Conservation (phyloP, 345 rosid genomes). For the Euphorbia lathyris region DNA sequence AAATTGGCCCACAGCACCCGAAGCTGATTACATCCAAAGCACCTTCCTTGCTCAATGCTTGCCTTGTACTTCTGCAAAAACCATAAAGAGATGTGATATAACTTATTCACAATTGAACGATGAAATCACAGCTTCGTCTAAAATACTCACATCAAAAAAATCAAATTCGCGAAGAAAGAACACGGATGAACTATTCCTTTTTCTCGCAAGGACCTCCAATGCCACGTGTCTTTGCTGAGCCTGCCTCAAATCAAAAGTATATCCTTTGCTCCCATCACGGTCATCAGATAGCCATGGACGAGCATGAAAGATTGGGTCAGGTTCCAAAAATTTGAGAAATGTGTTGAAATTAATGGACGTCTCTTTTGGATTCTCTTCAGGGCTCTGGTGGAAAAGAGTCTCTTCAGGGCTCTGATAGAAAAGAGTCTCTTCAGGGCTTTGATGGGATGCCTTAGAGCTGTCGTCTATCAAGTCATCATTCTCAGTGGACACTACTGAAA, state of each 20-base stretch:
- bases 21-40: constrained; percentile 61
- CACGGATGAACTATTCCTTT: constrained; percentile 38
- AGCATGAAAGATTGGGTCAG: constrained; percentile 22
- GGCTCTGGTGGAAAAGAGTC: constrained; percentile 6
- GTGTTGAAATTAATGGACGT: not conserved
- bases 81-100: not conserved
- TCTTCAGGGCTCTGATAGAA: constrained; percentile 6
- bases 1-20: constrained; percentile 53
- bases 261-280: constrained; percentile 9
- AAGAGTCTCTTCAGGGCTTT: no score
- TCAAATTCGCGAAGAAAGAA: constrained; percentile 75
- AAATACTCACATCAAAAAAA: constrained; percentile 53
- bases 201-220: constrained; percentile 46
- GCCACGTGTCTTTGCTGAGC: constrained; percentile 43
- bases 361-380: constrained; percentile 14
- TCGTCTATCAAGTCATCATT: constrained; percentile 18
- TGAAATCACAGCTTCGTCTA: not conserved
- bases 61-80: constrained; percentile 15
- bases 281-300: constrained; percentile 12
- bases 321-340: constrained; percentile 27
- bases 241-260: constrained; percentile 3
- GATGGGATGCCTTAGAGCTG: constrained; percentile 6
- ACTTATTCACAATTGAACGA: not conserved
- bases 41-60: constrained; percentile 29
- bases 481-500: constrained; percentile 16